Base-by-base conservation (phyloP, 73 alveolate genomes). In the Symbiodinium natans region DNA sequence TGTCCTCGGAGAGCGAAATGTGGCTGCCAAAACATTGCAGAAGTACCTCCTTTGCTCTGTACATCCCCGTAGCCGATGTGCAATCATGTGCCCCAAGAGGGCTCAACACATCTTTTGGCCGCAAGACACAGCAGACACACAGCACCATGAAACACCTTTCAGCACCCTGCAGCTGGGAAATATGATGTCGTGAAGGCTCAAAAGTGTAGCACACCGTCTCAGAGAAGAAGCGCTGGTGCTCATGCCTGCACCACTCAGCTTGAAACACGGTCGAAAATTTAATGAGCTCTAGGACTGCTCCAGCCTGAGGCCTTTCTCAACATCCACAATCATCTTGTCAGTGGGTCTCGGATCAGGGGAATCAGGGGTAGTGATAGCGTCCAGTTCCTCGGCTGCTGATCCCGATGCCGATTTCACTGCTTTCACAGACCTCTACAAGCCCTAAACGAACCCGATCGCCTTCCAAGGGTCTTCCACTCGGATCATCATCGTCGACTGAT, bases 181-280 rank as follows among this genome's bases (percentile, higher is more conserved):
- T n/a, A n/a, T n/a, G n/a, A n/a, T n/a, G n/a, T n/a, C n/a, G n/a
- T n/a, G n/a, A 40, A 82, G 59, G 89, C 25, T 15, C 98, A 33
- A 92, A 80, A 3, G 90, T 80, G 63, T n/a, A 92, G 98, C 98
- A 92, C 15, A 92, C 84, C 68, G 92, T 75, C 98, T 92, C 98
- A 80, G 82, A 77, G 77, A 92, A 92, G 92, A 92, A 92, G 68
- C 46, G 98, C 92, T 92, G 92, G 23, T 92, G 98, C 41, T 92
- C 83, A 31, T 92, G 83, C 84, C 98, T 74, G 52, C 89, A 25
- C 41, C 36, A 29, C 82, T 23, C 36, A 9, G 36, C 29, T 4
- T 68, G 82, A 10, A 33, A 36, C 40, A 27, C 36, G 31, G 80
- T 15, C 19, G 80, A 23, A 13, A 29, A 2, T 6, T 9, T 29